Conservation (phyloP, 192 early-diverging fungal species). For the Lobosporangium transversale region DNA sequence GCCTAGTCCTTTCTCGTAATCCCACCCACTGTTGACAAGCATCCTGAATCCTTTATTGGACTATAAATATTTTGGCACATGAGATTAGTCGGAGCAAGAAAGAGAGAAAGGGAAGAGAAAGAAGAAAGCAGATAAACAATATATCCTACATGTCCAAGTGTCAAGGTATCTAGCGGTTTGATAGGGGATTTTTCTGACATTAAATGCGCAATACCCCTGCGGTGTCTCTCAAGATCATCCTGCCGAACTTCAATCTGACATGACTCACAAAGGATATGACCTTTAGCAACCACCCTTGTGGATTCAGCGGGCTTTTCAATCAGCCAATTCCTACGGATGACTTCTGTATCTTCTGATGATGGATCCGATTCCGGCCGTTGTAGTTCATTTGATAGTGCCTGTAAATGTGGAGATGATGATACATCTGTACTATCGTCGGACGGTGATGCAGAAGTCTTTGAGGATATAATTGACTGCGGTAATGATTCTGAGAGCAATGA, state of each 20-base stretch:
- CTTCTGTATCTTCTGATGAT: constrained; percentile 4
- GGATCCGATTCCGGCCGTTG: neutral
- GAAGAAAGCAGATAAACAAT: neutral
- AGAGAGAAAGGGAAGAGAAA: neutral
- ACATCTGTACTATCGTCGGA: too few relatives aligned
- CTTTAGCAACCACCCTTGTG: neutral
- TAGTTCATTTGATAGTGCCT: neutral
- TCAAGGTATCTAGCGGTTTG: constrained; percentile 30
- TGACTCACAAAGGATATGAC: constrained; percentile 26
- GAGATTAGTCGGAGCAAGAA: too few relatives aligned
- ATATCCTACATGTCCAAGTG: constrained; percentile 34
- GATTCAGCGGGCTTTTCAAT: neutral
- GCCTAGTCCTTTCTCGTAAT: constrained; percentile 61
- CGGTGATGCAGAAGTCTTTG: neutral
- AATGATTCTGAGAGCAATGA: too few relatives aligned
- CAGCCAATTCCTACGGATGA: constrained; percentile 31
- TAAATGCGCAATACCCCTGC: constrained; percentile 30
- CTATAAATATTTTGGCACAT: constrained; percentile 14
- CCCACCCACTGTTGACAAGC: constrained; percentile 62
- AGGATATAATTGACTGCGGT: too few relatives aligned
- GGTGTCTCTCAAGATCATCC: constrained; percentile 32
- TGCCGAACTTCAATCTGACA: constrained; percentile 39
- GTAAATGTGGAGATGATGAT: neutral
- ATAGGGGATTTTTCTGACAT: constrained; percentile 37
- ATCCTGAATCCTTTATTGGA: constrained; percentile 58